Conservation (phyloP, 2,329 filamentous ascomycete genomes). For the Blastomyces emzantsi region DNA sequence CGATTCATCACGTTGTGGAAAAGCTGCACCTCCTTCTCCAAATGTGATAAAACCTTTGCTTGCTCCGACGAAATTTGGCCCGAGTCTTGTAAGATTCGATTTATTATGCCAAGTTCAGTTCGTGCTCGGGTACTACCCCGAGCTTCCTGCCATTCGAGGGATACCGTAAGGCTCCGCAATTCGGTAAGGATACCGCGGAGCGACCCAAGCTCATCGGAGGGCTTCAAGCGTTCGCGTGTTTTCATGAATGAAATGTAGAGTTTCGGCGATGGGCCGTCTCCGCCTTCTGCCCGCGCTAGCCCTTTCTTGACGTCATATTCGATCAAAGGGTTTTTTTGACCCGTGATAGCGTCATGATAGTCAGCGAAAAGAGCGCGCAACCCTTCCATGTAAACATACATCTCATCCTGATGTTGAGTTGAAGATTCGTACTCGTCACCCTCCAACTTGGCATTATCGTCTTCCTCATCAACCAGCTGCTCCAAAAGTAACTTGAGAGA, state of each 20-base stretch:
- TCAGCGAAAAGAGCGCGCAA: slow-evolving; percentile 70
- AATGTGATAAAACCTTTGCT: slow-evolving; percentile 40
- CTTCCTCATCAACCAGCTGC: slow-evolving; percentile 75
- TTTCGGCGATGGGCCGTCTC: slow-evolving; percentile 62
- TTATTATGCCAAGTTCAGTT: slow-evolving; percentile 57
- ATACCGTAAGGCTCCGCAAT: slow-evolving; percentile 54
- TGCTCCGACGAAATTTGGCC: slow-evolving; percentile 46
- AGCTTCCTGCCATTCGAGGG: slow-evolving; percentile 50
- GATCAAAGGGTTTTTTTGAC: slow-evolving; percentile 65
- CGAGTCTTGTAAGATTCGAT: slow-evolving; percentile 52
- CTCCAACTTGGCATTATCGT: slow-evolving; percentile 59
- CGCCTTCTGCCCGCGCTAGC: slow-evolving; percentile 50
- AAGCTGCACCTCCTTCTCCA: slow-evolving; percentile 60
- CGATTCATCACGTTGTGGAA: slow-evolving; percentile 75
- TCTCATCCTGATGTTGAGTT: slow-evolving; percentile 76
- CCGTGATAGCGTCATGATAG: slow-evolving; percentile 65
- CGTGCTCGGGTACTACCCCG: slow-evolving; percentile 47
- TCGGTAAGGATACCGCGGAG: slow-evolving; percentile 62
- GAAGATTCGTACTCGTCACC: slow-evolving; percentile 88
- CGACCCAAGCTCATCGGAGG: slow-evolving; percentile 48
- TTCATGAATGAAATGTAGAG: slow-evolving; percentile 45
- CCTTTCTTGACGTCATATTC: slow-evolving; percentile 61
- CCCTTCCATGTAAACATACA: slow-evolving; percentile 76
- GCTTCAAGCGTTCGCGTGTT: slow-evolving; percentile 38
- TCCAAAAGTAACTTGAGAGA: slow-evolving; percentile 63